phyloP scores from a whole-genome alignment of 768 basidiomycete genomes.

The Tephrocybe sp. region DNA sequence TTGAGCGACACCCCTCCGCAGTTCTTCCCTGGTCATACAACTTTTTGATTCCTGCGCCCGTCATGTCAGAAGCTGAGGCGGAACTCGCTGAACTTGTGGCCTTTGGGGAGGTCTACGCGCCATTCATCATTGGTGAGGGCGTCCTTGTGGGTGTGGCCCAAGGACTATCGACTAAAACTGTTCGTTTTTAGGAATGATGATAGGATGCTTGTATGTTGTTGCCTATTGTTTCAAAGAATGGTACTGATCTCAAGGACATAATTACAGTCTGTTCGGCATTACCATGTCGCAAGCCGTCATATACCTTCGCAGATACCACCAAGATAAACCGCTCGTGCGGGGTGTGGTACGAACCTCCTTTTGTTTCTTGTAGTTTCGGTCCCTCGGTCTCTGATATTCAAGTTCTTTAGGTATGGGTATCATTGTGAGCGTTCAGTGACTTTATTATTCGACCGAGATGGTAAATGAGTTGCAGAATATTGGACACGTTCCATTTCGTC shows the following conservation, averaged over 20 bases:
- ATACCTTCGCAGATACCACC: slow-evolving; percentile 9
- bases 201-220: slow-evolving; percentile 10
- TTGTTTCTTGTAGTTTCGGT: neutral
- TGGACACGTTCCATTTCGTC: slow-evolving; percentile 13
- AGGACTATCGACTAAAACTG: neutral
- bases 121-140: slow-evolving; percentile 11
- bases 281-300: slow-evolving; percentile 10
- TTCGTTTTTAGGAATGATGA: slow-evolving; percentile 11
- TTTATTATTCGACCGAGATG: neutral
- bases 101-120: slow-evolving; percentile 8
- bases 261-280: slow-evolving; percentile 8
- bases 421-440: neutral
- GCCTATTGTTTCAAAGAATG: neutral
- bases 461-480: neutral
- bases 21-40: neutral
- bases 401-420: slow-evolving; percentile 7
- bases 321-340: slow-evolving; percentile 6
- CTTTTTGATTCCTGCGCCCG: neutral
- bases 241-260: neutral
- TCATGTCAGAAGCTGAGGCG: slow-evolving; percentile 1
- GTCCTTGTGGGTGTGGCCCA: too few species aligned
- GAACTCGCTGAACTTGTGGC: slow-evolving; percentile 9
- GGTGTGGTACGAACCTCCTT: neutral
- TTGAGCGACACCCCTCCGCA: neutral
- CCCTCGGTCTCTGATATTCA: neutral